phyloP scores from a whole-genome alignment of 257 asterid genomes.

The Solanum acaule region DNA sequence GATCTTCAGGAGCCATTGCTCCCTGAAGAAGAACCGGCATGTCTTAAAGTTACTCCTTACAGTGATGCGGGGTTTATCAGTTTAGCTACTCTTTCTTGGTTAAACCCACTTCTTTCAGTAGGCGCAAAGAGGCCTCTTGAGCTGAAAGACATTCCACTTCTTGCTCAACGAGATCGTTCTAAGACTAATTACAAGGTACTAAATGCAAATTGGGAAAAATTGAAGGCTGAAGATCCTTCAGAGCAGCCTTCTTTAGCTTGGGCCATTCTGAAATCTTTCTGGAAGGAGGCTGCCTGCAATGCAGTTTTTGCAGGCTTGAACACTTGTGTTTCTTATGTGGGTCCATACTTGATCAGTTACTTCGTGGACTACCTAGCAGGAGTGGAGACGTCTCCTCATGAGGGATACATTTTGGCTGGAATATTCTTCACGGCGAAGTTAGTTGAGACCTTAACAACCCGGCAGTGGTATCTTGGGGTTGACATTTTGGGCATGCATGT shows the following conservation, averaged over 20 bases:
- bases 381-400: slow-evolving; percentile 45
- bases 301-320: slow-evolving; percentile 72
- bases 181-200: slow-evolving; percentile 67
- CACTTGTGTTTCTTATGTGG: slow-evolving; percentile 79
- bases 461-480: slow-evolving; percentile 95
- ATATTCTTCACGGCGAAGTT: slow-evolving; percentile 69
- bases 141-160: slow-evolving; percentile 78
- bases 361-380: slow-evolving; percentile 80
- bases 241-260: slow-evolving; percentile 73
- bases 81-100: slow-evolving; percentile 85
- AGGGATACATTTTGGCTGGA: slow-evolving; percentile 75
- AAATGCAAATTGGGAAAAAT: slow-evolving; percentile 76
- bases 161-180: slow-evolving; percentile 80
- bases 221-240: slow-evolving; percentile 52
- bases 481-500: slow-evolving; percentile 93
- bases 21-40: slow-evolving; percentile 78
- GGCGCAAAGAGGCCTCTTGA: slow-evolving; percentile 96
- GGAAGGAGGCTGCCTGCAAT: slow-evolving; percentile 81
- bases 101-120: slow-evolving; percentile 80
- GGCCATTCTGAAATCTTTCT: slow-evolving; percentile 76
- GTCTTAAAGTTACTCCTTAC: slow-evolving; percentile 85
- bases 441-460: slow-evolving; percentile 62
- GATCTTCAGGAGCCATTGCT: slow-evolving; percentile 58
- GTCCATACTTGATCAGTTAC: slow-evolving; percentile 84
- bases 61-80: slow-evolving; percentile 82